These are phyloP conservation scores for Ascochyta clinopodiicola DNA, from an alignment of 2,329 filamentous ascomycete species.

Conservation along the genomic window DNA sequence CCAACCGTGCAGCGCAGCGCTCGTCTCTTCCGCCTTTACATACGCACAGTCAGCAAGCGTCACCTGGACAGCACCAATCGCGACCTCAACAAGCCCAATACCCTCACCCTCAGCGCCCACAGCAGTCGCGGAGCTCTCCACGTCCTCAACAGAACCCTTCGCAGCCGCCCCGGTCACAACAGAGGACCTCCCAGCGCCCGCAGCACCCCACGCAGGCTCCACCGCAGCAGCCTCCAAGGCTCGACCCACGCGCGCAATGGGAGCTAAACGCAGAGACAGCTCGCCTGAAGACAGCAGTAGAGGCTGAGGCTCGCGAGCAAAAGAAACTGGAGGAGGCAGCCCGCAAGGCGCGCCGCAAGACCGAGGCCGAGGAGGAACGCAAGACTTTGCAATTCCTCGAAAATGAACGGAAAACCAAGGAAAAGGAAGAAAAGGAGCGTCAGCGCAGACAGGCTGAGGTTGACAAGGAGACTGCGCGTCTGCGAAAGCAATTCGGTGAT, in stretches of 20 bases:
- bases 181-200: slow-evolving; percentile 42
- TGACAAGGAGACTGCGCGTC: slow-evolving; percentile 77
- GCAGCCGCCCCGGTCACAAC: slow-evolving; percentile 27
- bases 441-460: slow-evolving; percentile 60
- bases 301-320: slow-evolving; percentile 54
- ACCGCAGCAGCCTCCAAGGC: slow-evolving; percentile 31
- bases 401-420: slow-evolving; percentile 62
- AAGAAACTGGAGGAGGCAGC: slow-evolving; percentile 52
- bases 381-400: slow-evolving; percentile 44
- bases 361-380: slow-evolving; percentile 63
- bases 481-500: slow-evolving; percentile 71
- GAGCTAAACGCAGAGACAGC: slow-evolving; percentile 59
- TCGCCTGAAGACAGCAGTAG: slow-evolving; percentile 53
- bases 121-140: not conserved
- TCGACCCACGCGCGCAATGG: slow-evolving; percentile 61
- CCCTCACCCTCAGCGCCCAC: slow-evolving; percentile 2
- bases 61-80: slow-evolving; percentile 11
- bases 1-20: slow-evolving; percentile 31
- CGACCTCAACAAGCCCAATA: slow-evolving; percentile 12
- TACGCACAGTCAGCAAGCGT: slow-evolving; percentile 28
- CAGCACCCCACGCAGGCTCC: slow-evolving; percentile 35
- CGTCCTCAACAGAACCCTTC: slow-evolving; percentile 10
- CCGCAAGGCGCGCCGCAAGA: slow-evolving; percentile 63
- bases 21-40: slow-evolving; percentile 39
- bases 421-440: slow-evolving; percentile 69